Base-by-base conservation (phyloP, 768 basidiomycete species). In the Hemileccinum rubropunctum region DNA sequence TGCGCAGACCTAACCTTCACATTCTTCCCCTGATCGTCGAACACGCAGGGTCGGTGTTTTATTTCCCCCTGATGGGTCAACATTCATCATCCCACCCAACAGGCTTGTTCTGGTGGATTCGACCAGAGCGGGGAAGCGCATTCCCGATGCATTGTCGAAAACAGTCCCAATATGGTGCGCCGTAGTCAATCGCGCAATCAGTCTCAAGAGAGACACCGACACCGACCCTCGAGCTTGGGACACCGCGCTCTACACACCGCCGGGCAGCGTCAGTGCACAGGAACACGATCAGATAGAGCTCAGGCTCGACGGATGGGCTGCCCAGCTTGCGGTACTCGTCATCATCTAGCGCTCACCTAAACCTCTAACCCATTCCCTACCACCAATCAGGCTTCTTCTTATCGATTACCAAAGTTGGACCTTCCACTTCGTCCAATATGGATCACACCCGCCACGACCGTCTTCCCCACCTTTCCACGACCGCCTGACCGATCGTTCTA, bases 131-230 rank as follows among this genome's bases (percentile, higher is more conserved):
- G 95, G 95, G 9, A 98, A 98, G 71, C 83, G 92, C 13, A 85
- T 95, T 42, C 95, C 95, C 1, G 95, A 98, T 56, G 92, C 95
- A 0, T 75, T 98, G 2, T 89, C 89, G 2, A 98, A 95, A 53
- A 95, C 94, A 0, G 77, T 98, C 1, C 95, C 95, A 0, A 88
- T 95, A 44, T 98, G 95, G 95, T 95, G 95, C 64, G 75, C 89
- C 9, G 89, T 93, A 5, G 74, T 95, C 53, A 98, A 95, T 61
- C 75, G 82, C 44, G 85, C 81, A 26, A 66, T 81, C 30, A 33
- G 47, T 36, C 54, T 64, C 51, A 58, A 47, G 17, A 54, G 28
- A 9, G 21, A 44, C n/a, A 15, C 51, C 7, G 35, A 49, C 4
- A 30, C 28, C 28, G 11, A 15, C 30, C 3, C 21, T 53, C 2